Base-by-base conservation (phyloP, 2,329 filamentous ascomycete genomes). In the Penicillium nordicum region DNA sequence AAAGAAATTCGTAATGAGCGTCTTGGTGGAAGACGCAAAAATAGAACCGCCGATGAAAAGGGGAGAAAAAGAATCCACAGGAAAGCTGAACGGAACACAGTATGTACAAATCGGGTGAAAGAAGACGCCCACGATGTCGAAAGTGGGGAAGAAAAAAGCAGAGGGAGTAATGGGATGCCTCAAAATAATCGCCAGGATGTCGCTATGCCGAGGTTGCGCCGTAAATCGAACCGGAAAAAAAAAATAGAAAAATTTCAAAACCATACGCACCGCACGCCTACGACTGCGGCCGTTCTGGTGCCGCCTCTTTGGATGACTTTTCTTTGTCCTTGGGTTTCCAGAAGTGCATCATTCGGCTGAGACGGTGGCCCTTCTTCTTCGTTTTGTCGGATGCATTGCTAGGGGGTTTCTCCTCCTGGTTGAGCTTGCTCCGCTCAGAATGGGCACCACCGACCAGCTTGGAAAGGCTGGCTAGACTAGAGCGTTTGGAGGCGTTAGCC, bases 241-340 rank as follows among this genome's bases (percentile, higher is more conserved):
- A 18, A 18, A 18, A 18, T 1, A 18, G 2, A 18, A 18, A 57
- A 61, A 62, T 62, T 60, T 57, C 46, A 46, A 59, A 58, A 55
- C 47, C 57, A 55, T 58, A 43, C 55, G 59, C 49, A 54, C 37
- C 46, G 48, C 29, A 43, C 36, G 50, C 50, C 59, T 58, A 63
- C 36, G 64, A 63, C 62, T 65, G 59, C 54, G 59, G 61, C 53
- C 51, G 57, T 57, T 72, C 65, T 37, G 59, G 57, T 50, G 60
- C 40, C 40, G 57, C 40, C 51, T 64, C 57, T 34, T 61, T 61
- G 34, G 58, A 54, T 40, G 62, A 32, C 62, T 70, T 73, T 43
- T 74, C 69, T 58, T 78, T 79, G 50, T 79, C 78, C 63, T 77
- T 80, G 25, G 70, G 66, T 64, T 76, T 76, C 78, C 78, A 80